These are phyloP conservation scores for Flueggea neowawraea DNA, from an alignment of 441 rosid genomes.

Conservation along the genomic window DNA sequence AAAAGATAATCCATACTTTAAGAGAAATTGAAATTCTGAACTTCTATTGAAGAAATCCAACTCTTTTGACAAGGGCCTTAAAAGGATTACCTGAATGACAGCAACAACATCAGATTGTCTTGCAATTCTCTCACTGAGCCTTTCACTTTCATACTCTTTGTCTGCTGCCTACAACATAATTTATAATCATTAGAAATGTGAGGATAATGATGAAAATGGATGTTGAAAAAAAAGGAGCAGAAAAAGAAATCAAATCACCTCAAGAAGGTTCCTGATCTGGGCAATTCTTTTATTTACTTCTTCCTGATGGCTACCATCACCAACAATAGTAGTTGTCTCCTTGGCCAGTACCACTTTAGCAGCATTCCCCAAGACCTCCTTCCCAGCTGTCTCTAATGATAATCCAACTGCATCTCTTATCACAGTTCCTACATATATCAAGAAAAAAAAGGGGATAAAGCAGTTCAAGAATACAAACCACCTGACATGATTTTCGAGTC, in stretches of 20 bases:
- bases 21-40: no score
- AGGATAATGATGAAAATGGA: neutral
- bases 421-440: constrained; percentile 56
- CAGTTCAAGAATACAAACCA: neutral
- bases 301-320: constrained; percentile 90
- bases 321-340: constrained; percentile 78
- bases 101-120: constrained; percentile 95
- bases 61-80: neutral
- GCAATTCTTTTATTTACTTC: constrained; percentile 79
- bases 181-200: neutral
- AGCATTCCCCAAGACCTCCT: constrained; percentile 76
- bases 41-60: no score
- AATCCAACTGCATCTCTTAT: constrained; percentile 88
- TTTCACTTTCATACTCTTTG: constrained; percentile 91
- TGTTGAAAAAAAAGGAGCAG: neutral
- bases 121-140: constrained; percentile 88
- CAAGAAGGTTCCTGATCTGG: constrained; percentile 79
- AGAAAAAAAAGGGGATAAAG: neutral
- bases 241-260: constrained; percentile 30
- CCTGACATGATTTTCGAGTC: neutral
- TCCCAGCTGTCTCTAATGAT: constrained; percentile 77
- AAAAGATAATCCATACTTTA: constrained; percentile 39
- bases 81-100: constrained; percentile 65
- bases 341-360: constrained; percentile 88
- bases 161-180: constrained; percentile 61